phyloP scores from a whole-genome alignment of 768 basidiomycete species.

The Podaxis pistillaris region DNA sequence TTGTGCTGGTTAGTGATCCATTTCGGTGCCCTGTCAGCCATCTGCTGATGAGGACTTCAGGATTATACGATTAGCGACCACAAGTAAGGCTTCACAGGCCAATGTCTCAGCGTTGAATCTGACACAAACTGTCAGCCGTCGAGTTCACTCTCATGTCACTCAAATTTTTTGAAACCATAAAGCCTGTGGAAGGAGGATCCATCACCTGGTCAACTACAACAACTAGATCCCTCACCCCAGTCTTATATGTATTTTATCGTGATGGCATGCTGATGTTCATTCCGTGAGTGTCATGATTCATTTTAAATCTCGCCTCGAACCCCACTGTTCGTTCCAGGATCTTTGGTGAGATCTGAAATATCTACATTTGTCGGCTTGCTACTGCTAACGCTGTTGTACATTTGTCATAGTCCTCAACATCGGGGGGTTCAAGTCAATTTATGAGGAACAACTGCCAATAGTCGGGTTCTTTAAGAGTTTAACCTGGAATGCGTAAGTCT shows the following conservation, averaged over 20 bases:
- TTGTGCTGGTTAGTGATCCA: not conserved
- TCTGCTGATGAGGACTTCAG: not conserved
- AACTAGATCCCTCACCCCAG: no score
- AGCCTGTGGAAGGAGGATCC: not conserved
- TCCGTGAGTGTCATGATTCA: not conserved
- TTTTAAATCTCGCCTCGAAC: not conserved
- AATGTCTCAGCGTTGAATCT: not conserved
- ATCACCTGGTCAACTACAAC: not conserved
- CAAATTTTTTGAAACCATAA: not conserved
- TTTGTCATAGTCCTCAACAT: not conserved
- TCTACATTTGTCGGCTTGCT: not conserved
- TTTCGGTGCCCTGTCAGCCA: not conserved
- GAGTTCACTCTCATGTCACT: not conserved
- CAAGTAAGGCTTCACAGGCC: not conserved
- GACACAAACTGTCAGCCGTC: not conserved
- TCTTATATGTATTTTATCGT: not conserved
- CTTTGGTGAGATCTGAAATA: not conserved
- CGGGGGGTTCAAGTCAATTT: not conserved
- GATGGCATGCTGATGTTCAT: not conserved
- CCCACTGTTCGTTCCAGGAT: not conserved
- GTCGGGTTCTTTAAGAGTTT: not conserved
- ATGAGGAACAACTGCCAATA: not conserved
- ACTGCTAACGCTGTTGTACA: not conserved
- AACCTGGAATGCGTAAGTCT: not conserved
- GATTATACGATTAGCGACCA: not conserved